Evolutionary conservation across 331 rosid species (phyloP), one percentile per base, ranked within the genome.

Genomic region (Rhamnella rubrinervis): DNA sequence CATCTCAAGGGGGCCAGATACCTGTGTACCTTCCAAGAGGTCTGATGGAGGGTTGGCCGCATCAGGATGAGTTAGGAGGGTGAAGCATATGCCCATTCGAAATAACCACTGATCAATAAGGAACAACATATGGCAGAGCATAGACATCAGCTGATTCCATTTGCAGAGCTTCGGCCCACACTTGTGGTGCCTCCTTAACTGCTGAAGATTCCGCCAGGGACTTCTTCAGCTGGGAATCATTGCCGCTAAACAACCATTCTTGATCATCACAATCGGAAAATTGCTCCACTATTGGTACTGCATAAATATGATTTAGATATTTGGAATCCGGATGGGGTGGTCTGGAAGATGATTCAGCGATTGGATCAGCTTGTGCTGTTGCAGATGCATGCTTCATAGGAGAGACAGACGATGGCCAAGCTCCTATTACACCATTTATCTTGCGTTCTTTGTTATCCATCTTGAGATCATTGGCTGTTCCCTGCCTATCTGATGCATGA

Each of bases 41-140:
- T 78, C 64, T 59, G 40, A 47, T 20, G 76, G 80, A 81, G 74
- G 60, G 69, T 53, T 50, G 72, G 74, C 82, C 61, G 63, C 67
- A 55, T 82, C 66, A 35, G 56, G 56, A 75, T 67, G 69, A 20
- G 65, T 64, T 66, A 25, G 59, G 73, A 65, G 72, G 71, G 68
- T 64, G 68, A 74, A 25, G 64, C 50, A 44, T 70, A 44, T 70
- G 87, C 80, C 39, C 70, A 44, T 72, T 71, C 12, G 65, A 65
- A 17, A 49, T 49, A 18, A 66, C 37, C 75, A 69, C 50, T 62
- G 67, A 73, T 95, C 84, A 91, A 81, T 91, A 91, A 15, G 97
- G 98, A 80, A 93, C 72, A 61, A 93, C 98, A 74, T 93, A 93
- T 2, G 98, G 98, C 73, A 90, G 82, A 64, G 96, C 96, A 63